Conservation (phyloP, 1,284 basidiomycete genomes). For the Tetrapyrgos nigripes region DNA sequence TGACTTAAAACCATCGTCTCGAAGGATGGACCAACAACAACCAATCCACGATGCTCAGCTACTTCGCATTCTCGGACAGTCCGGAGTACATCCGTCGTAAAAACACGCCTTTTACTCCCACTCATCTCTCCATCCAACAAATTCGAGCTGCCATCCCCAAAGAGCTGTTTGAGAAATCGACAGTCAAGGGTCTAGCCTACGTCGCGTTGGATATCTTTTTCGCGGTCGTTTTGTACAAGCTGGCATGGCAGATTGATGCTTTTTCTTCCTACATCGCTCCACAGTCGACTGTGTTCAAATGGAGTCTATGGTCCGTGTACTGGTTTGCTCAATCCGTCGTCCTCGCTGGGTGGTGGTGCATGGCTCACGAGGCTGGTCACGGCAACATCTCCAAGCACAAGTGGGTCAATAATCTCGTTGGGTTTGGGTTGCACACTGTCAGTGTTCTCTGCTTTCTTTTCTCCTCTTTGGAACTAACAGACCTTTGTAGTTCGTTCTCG, state of each 20-base stretch:
- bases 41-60: too few relatives aligned
- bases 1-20: too few relatives aligned
- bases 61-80: conserved; percentile 50
- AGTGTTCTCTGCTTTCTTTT: background rate
- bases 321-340: conserved; percentile 69
- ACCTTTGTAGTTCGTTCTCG: conserved; percentile 23
- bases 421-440: conserved; percentile 16
- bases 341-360: conserved; percentile 60
- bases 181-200: conserved; percentile 66
- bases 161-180: conserved; percentile 76
- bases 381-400: conserved; percentile 45
- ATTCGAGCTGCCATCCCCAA: conserved; percentile 57
- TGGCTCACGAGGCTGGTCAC: conserved; percentile 63
- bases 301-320: conserved; percentile 65
- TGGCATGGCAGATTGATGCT: conserved; percentile 66
- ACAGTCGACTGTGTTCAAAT: conserved; percentile 41
- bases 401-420: conserved; percentile 19
- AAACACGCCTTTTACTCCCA: conserved; percentile 45
- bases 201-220: conserved; percentile 61
- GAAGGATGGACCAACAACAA: too few relatives aligned
- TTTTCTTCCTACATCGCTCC: conserved; percentile 32
- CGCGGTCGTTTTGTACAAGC: conserved; percentile 60
- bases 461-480: background rate
- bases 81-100: conserved; percentile 51
- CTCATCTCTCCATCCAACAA: conserved; percentile 49